A percentile compares a stretch with the other conserved stretches of the same genome.
Evolutionary conservation across 805 yeast genomes (phyloP).

Genomic region (Saccharomycopsis fibuligera): DNA sequence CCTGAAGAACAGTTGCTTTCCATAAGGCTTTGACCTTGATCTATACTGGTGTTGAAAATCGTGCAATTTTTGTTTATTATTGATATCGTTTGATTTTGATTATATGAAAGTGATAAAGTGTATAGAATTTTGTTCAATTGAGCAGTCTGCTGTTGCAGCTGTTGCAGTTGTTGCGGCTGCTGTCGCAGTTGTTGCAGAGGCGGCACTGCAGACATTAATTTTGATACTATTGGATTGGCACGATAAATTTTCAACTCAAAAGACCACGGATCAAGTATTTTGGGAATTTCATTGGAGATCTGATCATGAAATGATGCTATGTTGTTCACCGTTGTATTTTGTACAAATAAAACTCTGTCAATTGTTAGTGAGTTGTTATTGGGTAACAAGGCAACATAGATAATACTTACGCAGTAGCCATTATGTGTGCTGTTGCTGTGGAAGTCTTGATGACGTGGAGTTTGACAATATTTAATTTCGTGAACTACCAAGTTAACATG

Average conservation of each 20-base stretch:
- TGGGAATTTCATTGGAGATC: constrained; percentile 61
- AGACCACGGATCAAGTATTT: constrained; percentile 56
- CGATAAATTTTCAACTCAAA: constrained; percentile 63
- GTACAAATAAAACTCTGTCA: constrained; percentile 36
- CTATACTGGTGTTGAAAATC: constrained; percentile 20
- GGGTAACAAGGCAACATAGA: not conserved
- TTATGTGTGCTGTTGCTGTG: no score
- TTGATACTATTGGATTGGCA: constrained; percentile 42
- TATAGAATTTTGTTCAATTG: constrained; percentile 37
- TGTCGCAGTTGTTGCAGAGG: no score
- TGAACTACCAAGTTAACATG: no score
- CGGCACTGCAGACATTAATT: constrained; percentile 27
- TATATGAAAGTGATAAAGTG: constrained; percentile 45
- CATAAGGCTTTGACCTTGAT: constrained; percentile 27
- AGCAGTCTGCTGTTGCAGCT: constrained; percentile 15
- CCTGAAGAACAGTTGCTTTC: constrained; percentile 51
- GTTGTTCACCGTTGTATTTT: constrained; percentile 48
- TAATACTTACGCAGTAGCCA: not conserved
- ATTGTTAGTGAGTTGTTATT: not conserved
- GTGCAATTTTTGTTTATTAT: constrained; percentile 35
- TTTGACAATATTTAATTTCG: no score
- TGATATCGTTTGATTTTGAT: constrained; percentile 41
- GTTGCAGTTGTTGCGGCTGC: constrained; percentile 1
- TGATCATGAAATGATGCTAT: constrained; percentile 67
- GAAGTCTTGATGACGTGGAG: no score